These are phyloP conservation scores for Cercospora janseana DNA, from an alignment of 2,329 filamentous ascomycete genomes.

Conservation along the genomic window DNA sequence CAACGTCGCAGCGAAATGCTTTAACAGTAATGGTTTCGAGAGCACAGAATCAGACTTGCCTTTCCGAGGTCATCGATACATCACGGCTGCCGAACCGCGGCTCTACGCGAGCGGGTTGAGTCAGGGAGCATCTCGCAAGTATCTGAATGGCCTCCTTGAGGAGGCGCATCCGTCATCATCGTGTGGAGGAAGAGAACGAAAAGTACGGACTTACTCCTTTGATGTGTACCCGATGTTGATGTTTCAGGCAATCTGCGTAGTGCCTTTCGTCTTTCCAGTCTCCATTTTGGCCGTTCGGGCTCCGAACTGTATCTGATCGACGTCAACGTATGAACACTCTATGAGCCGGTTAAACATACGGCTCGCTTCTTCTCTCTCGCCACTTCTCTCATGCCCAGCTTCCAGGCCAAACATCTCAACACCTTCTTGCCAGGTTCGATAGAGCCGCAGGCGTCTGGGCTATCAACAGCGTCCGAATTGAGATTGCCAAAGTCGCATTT, in stretches of 20 bases:
- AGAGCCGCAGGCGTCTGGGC: constrained; percentile 26
- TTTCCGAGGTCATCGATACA: constrained; percentile 32
- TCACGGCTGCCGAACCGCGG: constrained; percentile 29
- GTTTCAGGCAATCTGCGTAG: constrained; percentile 41
- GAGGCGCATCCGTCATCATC: constrained; percentile 31
- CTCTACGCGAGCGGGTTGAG: constrained; percentile 27
- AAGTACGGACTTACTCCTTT: constrained; percentile 2
- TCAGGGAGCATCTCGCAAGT: constrained; percentile 33
- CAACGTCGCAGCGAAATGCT: too few species aligned
- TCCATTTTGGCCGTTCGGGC: constrained; percentile 51
- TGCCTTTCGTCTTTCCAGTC: constrained; percentile 49
- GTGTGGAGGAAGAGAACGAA: not conserved
- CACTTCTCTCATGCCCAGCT: constrained; percentile 68
- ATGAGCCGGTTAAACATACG: constrained; percentile 49
- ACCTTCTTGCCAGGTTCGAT: constrained; percentile 80
- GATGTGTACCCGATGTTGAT: not conserved
- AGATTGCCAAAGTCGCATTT: constrained; percentile 75
- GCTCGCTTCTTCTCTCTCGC: constrained; percentile 91
- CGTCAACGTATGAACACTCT: not conserved
- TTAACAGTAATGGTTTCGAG: not conserved
- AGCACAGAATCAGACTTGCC: constrained; percentile 34
- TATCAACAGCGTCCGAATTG: too few species aligned
- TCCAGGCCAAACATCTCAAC: constrained; percentile 71
- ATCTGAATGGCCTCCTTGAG: constrained; percentile 30
- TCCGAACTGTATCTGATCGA: constrained; percentile 44